Evolutionary conservation across 352 stramenopile species (phyloP).

Genomic region (Halophytophthora batemanensis): DNA sequence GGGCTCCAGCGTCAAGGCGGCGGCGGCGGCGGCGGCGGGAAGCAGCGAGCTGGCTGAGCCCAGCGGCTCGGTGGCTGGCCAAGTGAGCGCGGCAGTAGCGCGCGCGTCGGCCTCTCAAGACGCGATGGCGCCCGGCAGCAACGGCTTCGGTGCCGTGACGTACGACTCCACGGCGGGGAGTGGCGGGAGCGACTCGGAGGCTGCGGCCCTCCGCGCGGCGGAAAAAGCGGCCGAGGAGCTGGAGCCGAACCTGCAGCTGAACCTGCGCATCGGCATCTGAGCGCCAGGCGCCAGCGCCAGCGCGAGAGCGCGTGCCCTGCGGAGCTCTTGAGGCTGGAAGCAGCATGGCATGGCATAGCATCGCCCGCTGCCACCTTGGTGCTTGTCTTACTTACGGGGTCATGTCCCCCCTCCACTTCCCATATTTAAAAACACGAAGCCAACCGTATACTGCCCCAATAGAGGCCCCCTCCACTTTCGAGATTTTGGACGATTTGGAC

Average conservation of each 20-base stretch:
- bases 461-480: conserved; percentile 7
- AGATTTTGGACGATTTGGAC: no score
- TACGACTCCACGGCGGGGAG: conserved; percentile 16
- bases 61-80: conserved; percentile 5
- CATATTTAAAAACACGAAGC: conserved; percentile 2
- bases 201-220: conserved; percentile 16
- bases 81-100: conserved; percentile 9
- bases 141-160: conserved; percentile 33
- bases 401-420: neutral
- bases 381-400: no score
- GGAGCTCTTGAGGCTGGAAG: no score
- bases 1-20: neutral
- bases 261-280: conserved; percentile 28
- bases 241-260: conserved; percentile 25
- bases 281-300: neutral
- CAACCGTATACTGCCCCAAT: neutral
- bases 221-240: conserved; percentile 18
- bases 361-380: no score
- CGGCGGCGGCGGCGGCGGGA: neutral
- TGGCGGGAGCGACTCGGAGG: conserved; percentile 8
- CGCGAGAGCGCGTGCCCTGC: no score
- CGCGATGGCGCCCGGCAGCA: conserved; percentile 13
- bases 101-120: neutral
- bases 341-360: no score
- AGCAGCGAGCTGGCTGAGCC: no score